Conservation (phyloP, 129 eudicot species). For the Flaveria robusta region DNA sequence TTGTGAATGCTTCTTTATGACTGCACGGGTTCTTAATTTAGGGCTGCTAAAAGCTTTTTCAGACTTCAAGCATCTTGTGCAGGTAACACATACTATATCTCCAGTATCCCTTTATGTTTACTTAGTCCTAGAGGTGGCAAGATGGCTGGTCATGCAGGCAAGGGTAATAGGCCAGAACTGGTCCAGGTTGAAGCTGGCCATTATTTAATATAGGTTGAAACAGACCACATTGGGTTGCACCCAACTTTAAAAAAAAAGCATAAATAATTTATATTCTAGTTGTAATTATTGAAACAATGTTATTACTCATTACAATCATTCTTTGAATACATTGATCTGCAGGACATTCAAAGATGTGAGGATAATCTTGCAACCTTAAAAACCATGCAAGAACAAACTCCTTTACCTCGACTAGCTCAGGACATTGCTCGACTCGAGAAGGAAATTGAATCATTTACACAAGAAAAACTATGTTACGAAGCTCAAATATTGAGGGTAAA, state of each 20-base stretch:
- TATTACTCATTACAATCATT: not conserved
- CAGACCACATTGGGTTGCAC: not conserved
- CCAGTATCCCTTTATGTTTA: not conserved
- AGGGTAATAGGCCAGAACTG: not conserved
- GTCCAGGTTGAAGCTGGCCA: not conserved
- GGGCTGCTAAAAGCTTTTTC: constrained; percentile 92
- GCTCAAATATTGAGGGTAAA: constrained; percentile 91
- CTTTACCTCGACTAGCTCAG: constrained; percentile 70
- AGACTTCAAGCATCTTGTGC: constrained; percentile 96
- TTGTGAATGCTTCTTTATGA: constrained; percentile 99
- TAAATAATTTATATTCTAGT: not conserved
- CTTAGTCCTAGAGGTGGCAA: not conserved
- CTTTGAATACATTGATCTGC: constrained; percentile 21
- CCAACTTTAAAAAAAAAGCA: not conserved
- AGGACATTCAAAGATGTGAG: constrained; percentile 91
- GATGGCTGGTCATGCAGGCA: not conserved
- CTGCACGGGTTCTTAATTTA: constrained; percentile 93
- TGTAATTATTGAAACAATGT: not conserved
- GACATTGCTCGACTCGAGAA: constrained; percentile 84
- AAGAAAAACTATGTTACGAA: constrained; percentile 88
- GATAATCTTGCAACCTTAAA: constrained; percentile 70
- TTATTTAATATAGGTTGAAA: not conserved
- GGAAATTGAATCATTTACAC: constrained; percentile 71
- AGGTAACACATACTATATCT: constrained; percentile 44
- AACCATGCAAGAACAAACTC: constrained; percentile 76